These are phyloP conservation scores for Trichoderma semiorbis DNA, from an alignment of 2,329 filamentous ascomycete genomes.

Conservation along the genomic window DNA sequence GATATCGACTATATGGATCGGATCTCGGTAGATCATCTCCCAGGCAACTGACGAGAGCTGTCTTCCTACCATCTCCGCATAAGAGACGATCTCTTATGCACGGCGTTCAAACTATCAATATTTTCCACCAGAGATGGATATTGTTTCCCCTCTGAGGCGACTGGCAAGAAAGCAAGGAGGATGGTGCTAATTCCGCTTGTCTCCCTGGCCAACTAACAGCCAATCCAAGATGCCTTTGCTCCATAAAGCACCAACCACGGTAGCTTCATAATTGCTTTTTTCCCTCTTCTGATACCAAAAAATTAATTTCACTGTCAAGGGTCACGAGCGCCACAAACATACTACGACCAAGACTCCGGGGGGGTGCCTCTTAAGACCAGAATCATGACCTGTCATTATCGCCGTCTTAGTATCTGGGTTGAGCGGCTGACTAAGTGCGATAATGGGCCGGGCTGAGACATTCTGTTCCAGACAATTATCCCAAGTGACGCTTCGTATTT, in stretches of 20 bases:
- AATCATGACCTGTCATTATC: background rate
- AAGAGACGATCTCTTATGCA: background rate
- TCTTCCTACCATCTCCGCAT: background rate
- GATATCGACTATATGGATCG: background rate
- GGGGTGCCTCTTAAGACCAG: background rate
- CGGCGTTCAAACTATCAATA: background rate
- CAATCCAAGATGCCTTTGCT: background rate
- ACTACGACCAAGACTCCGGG: background rate
- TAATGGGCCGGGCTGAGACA: background rate
- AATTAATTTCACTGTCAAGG: background rate
- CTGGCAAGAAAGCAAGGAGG: conserved; percentile 3
- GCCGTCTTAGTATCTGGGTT: background rate
- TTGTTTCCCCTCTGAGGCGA: background rate
- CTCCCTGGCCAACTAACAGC: conserved; percentile 8
- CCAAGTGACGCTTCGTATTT: background rate
- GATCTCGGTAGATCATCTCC: background rate
- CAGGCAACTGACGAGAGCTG: background rate
- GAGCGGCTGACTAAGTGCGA: background rate
- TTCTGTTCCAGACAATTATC: background rate
- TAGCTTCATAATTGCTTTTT: background rate
- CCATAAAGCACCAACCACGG: background rate
- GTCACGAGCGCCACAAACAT: background rate
- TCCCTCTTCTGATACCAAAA: background rate
- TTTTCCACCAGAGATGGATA: background rate
- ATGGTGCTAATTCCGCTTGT: background rate